Base-by-base conservation (phyloP, 1,284 basidiomycete genomes). In the Xerocomus minutiporus region DNA sequence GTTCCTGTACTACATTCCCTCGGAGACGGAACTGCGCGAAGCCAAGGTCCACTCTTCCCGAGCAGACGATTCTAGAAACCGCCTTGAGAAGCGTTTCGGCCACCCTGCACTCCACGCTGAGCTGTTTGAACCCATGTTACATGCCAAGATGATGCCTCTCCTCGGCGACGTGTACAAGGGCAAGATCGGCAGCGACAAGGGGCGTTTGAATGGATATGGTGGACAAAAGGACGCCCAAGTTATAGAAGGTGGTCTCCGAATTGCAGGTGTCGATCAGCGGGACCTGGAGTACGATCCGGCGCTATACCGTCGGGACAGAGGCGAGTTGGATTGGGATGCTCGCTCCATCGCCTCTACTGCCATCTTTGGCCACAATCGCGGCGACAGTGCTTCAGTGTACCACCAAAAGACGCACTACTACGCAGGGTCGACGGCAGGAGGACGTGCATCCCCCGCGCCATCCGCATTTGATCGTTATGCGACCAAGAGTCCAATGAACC, bases 121-220 rank as follows among this genome's bases (percentile, higher is more conserved):
- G 42, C 74, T 94, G 29, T 93, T 90, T 71, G 92, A 90, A 12
- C 91, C 90, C 0, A 91, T 92, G 89, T 71, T 93, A 38, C 91
- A 93, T 64, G 86, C 88, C 57, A 86, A 84, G 67, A 87, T 91
- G 82, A 86, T 91, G 77, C 82, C 80, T 7, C 72, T 93, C 25
- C 74, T 93, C 17, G 69, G 74, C 36, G 80, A 91, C 57, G 85
- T 91, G 29, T 92, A 90, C 67, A 72, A 76, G 43, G 90, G 91
- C 58, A 84, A 83, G 62, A 78, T 91, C 53, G 80, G 73, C 15
- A 78, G 71, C 39, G 79, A 83, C 42, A 75, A 83, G 57, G 75
- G 86, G 20, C 81, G 81, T 62, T 62, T 91, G 63, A 76, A 81
- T 50, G 88, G 90, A 64, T 86, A 86, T 64, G 86, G 85, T 34